Base-by-base conservation (phyloP, 441 rosid species). In the Bocquillonia castaneifolia region DNA sequence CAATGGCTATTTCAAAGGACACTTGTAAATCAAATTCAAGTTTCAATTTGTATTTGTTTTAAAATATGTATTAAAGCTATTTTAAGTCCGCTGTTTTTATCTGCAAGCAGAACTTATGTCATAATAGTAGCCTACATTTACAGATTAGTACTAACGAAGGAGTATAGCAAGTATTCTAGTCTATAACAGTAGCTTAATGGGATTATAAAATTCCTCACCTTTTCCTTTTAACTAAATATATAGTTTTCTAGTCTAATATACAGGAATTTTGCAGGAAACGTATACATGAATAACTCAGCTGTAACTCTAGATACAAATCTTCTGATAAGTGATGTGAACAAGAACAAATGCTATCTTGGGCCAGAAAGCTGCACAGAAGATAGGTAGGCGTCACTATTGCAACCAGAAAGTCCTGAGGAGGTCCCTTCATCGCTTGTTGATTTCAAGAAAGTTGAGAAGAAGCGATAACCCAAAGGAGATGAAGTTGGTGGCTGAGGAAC, bases 341-440 rank as follows among this genome's bases (percentile, higher is more conserved):
- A 15, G 37, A 64, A 23, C 45, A 2, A 67, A 48, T 72, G 83
- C 77, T 84, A 93, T 85, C 99, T 87, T 6, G 97, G 99, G 56
- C 99, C 97, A 4, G 97, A 93, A 54, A 93, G 93, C 80, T 82
- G 80, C 76, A 86, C 96, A 2, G 95, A 87, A 12, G 97, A 93
- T 36, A 84, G 83, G 73, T 79, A 71, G 40, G 89, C 87, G 59
- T 83, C 92, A 53, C 89, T 87, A 44, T 86, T 86, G 75, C 80
- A 74, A 32, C 88, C 97, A 13, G 93, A 93, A 34, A 84, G 92
- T 39, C 89, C 96, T 1, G 93, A 89, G 28, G 93, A 81, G 47
- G 93, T 85, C 34, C 85, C 91, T 44, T 81, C 97, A 22, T 84
- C 92, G 15, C 92, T 90, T 22, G 64, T 68, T 0, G 88, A 80